phyloP scores from a whole-genome alignment of 164 flowering plant genomes.

The Protea cynaroides region DNA sequence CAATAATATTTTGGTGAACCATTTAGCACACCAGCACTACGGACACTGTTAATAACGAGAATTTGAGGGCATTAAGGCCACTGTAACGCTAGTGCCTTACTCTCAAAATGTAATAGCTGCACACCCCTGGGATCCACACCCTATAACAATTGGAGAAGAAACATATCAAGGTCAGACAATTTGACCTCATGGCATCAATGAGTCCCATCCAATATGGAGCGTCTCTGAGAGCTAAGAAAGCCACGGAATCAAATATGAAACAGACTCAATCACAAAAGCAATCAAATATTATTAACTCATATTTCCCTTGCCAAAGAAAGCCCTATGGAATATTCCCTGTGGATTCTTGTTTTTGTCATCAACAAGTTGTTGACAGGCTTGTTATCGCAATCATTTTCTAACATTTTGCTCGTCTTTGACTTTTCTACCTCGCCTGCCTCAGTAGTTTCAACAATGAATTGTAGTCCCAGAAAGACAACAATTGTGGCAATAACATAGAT shows the following conservation, averaged over 20 bases:
- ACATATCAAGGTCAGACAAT: no score
- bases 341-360: conserved; percentile 39
- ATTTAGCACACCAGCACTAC: no score
- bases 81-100: no score
- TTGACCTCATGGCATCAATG: no score
- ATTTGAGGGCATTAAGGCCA: no score
- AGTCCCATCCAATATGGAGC: background rate
- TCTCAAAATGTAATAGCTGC: no score
- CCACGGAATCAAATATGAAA: background rate
- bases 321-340: conserved; percentile 53
- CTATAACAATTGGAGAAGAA: no score
- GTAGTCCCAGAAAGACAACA: conserved; percentile 55
- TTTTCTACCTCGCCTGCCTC: conserved; percentile 23
- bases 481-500: background rate
- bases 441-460: conserved; percentile 42
- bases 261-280: background rate
- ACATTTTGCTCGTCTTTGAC: conserved; percentile 14
- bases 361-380: conserved; percentile 16
- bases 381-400: conserved; percentile 13
- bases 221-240: background rate
- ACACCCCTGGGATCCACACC: no score
- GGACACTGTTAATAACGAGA: no score
- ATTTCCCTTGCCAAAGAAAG: conserved; percentile 34
- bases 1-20: no score
- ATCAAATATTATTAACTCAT: conserved; percentile 10